These are phyloP conservation scores for Pyricularia pennisetigena DNA, from an alignment of 2,329 filamentous ascomycete genomes.

Conservation along the genomic window DNA sequence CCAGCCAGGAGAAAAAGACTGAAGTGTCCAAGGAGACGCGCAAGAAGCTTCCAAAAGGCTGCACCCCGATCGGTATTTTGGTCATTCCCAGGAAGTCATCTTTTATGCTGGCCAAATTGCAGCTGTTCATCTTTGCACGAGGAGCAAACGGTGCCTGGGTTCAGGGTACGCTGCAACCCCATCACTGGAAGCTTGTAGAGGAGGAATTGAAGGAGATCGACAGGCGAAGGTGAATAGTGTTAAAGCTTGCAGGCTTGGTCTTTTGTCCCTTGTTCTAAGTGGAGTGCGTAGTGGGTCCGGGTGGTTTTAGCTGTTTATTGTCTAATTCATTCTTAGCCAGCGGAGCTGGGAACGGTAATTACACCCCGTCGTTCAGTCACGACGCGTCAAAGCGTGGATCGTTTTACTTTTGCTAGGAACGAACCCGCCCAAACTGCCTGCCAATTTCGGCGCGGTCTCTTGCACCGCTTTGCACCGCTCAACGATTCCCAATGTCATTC, in stretches of 20 bases:
- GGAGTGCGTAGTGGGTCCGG: background rate
- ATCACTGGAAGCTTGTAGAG: slow-evolving; percentile 1
- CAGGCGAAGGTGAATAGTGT: background rate
- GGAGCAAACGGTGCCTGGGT: slow-evolving; percentile 2
- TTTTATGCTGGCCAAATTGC: background rate
- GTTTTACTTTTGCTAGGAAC: background rate
- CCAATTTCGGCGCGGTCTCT: background rate
- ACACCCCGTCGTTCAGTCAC: background rate
- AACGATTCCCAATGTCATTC: background rate
- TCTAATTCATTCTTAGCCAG: background rate
- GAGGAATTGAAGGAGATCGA: slow-evolving; percentile 3
- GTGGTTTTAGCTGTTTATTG: background rate
- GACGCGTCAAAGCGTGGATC: background rate
- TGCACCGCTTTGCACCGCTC: background rate
- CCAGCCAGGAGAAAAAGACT: background rate
- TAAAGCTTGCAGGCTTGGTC: background rate
- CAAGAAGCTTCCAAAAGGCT: slow-evolving; percentile 2
- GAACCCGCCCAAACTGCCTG: background rate
- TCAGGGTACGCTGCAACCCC: background rate
- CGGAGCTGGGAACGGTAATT: background rate
- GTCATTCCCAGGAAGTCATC: background rate
- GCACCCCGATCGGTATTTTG: background rate
- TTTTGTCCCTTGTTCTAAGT: background rate
- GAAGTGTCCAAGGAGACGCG: background rate
- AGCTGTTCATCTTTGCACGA: slow-evolving; percentile 1